Conservation (phyloP, 495 filamentous ascomycete genomes). For the Penicillium waksmanii region DNA sequence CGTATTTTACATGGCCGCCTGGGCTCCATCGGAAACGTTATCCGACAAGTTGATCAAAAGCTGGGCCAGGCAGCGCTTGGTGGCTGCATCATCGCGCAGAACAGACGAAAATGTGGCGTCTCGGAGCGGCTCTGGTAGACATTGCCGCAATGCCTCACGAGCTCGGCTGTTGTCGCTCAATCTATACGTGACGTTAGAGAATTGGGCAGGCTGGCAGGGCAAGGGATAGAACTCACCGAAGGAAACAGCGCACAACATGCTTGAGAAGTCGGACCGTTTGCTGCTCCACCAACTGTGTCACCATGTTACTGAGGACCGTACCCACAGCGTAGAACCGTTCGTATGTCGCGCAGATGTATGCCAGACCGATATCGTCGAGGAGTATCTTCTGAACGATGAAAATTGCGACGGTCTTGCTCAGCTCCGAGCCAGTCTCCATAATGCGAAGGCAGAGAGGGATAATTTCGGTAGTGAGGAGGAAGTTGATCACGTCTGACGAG, state of each 20-base stretch:
- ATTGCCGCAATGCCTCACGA: conserved; percentile 93
- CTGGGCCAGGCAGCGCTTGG: conserved; percentile 96
- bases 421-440: conserved; percentile 98
- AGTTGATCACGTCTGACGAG: conserved; percentile 97
- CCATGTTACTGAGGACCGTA: conserved; percentile 98
- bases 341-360: conserved; percentile 98
- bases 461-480: conserved; percentile 97
- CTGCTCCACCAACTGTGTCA: conserved; percentile 93
- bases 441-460: conserved; percentile 97
- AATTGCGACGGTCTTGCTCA: conserved; percentile 98
- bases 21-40: conserved; percentile 71
- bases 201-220: neutral
- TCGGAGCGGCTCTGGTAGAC: conserved; percentile 92
- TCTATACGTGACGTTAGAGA: conserved; percentile 49
- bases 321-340: conserved; percentile 99
- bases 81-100: conserved; percentile 94
- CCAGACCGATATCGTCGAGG: conserved; percentile 94
- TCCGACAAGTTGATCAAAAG: conserved; percentile 96
- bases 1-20: conserved; percentile 53
- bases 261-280: conserved; percentile 95
- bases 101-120: conserved; percentile 97
- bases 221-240: conserved; percentile 64
- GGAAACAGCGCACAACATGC: conserved; percentile 97
- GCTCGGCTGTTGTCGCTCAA: conserved; percentile 96
- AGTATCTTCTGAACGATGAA: conserved; percentile 99